phyloP scores from a whole-genome alignment of 371 early-diverging fungal species.

The Basidiobolus meristosporus region DNA sequence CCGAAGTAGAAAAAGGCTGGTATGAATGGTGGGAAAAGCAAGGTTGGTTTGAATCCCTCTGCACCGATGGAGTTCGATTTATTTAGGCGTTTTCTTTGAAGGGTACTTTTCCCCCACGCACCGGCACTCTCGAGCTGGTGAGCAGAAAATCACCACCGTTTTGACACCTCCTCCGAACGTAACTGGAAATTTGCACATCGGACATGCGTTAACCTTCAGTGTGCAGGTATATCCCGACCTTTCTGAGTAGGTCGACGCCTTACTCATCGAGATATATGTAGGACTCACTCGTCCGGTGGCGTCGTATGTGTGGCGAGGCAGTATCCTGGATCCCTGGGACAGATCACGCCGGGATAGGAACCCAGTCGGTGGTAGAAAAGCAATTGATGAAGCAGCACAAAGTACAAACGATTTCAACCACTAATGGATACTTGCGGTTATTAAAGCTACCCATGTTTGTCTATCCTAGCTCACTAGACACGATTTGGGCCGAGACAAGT shows the following conservation, averaged over 20 bases:
- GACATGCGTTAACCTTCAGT: slow-evolving; percentile 85
- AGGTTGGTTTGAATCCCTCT: slow-evolving; percentile 13
- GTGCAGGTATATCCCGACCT: slow-evolving; percentile 21
- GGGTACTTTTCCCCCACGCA: background rate
- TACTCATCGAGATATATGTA: slow-evolving; percentile 8
- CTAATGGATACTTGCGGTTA: too few relatives aligned
- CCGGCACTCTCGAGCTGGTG: background rate
- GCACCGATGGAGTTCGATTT: background rate
- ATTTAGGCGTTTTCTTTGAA: slow-evolving; percentile 7
- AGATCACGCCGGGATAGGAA: slow-evolving; percentile 97
- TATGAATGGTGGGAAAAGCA: slow-evolving; percentile 47
- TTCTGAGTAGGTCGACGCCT: background rate
- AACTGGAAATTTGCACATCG: slow-evolving; percentile 89
- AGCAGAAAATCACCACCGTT: slow-evolving; percentile 31
- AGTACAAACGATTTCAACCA: slow-evolving; percentile 1
- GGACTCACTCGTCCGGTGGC: slow-evolving; percentile 76
- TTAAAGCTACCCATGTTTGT: background rate
- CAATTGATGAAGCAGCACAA: slow-evolving; percentile 43
- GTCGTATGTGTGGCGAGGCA: slow-evolving; percentile 68
- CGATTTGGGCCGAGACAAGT: slow-evolving; percentile 62
- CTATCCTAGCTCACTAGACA: slow-evolving; percentile 17
- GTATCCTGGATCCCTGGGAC: slow-evolving; percentile 87
- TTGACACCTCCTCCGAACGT: slow-evolving; percentile 95
- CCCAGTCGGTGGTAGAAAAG: slow-evolving; percentile 91
- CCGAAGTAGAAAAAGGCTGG: slow-evolving; percentile 38